These are phyloP conservation scores for Neurospora pannonica DNA, from an alignment of 495 filamentous ascomycete species.

Conservation along the genomic window DNA sequence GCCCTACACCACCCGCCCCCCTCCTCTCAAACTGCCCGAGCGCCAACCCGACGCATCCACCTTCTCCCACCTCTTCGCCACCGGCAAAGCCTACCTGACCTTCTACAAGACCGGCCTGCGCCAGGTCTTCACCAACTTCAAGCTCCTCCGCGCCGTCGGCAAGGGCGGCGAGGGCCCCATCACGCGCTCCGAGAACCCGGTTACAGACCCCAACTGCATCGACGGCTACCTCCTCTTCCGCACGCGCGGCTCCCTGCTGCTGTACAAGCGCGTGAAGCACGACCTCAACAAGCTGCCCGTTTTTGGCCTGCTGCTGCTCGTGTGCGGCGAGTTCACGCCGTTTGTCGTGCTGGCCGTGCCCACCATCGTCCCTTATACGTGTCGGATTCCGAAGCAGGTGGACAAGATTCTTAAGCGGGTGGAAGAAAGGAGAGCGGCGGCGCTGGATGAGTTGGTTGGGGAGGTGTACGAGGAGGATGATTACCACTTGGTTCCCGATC, in stretches of 20 bases:
- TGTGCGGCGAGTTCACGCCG: slow-evolving; percentile 81
- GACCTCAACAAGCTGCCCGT: slow-evolving; percentile 67
- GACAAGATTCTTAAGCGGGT: slow-evolving; percentile 38
- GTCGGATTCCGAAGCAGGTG: slow-evolving; percentile 68
- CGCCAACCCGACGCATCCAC: slow-evolving; percentile 25
- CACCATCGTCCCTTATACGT: slow-evolving; percentile 63
- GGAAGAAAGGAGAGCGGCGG: slow-evolving; percentile 35
- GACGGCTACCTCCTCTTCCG: slow-evolving; percentile 1
- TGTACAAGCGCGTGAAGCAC: slow-evolving; percentile 32
- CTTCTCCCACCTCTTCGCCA: slow-evolving; percentile 35
- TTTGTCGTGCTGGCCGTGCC: slow-evolving; percentile 59
- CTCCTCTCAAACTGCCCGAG: slow-evolving; percentile 43
- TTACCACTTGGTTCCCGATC: neutral
- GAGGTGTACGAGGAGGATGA: slow-evolving; percentile 1
- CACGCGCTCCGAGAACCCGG: slow-evolving; percentile 13
- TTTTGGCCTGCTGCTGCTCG: slow-evolving; percentile 60
- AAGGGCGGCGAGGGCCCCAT: slow-evolving; percentile 1
- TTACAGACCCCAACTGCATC: neutral
- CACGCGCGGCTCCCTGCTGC: slow-evolving; percentile 20
- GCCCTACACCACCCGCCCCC: slow-evolving; percentile 48
- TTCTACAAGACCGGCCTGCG: slow-evolving; percentile 87
- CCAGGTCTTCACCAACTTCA: slow-evolving; percentile 53
- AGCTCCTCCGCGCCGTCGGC: slow-evolving; percentile 34
- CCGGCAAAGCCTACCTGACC: slow-evolving; percentile 50
- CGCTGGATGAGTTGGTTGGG: slow-evolving; percentile 20